A percentile compares a stretch with the other conserved stretches of the same genome.
Conservation (phyloP, 2,329 filamentous ascomycete genomes). For the Stenocarpella maydis region DNA sequence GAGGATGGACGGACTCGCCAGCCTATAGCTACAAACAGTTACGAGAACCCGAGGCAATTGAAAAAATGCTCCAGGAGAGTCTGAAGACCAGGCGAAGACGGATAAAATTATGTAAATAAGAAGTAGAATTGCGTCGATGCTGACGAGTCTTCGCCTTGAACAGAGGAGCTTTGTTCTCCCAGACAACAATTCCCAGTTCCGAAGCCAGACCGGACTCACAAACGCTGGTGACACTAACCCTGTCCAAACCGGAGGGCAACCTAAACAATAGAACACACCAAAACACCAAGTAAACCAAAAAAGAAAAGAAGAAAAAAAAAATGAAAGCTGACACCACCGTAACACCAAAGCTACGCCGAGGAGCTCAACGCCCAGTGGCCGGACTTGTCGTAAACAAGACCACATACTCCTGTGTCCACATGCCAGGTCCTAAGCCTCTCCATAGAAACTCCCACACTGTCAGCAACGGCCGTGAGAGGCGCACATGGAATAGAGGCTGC, state of each 20-base stretch:
- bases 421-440: slow-evolving; percentile 26
- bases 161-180: background rate
- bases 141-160: background rate
- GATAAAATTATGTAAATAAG: slow-evolving; percentile 10
- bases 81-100: background rate
- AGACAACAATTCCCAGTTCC: background rate
- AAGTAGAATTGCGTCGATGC: background rate
- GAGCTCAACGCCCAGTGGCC: slow-evolving; percentile 12
- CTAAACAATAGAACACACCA: slow-evolving; percentile 5
- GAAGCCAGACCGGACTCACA: background rate
- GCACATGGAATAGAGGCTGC: slow-evolving; percentile 35
- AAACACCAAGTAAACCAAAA: slow-evolving; percentile 33
- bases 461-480: background rate
- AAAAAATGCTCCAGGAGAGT: background rate
- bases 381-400: background rate
- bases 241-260: background rate
- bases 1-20: background rate
- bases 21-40: background rate
- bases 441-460: slow-evolving; percentile 24
- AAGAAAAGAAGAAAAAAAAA: no score
- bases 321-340: background rate
- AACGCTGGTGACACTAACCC: background rate
- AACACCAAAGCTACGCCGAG: slow-evolving; percentile 27
- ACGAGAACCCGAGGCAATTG: background rate
- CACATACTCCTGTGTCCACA: background rate